Conservation (phyloP, 2,329 filamentous ascomycete genomes). For the Grosmannia huntii region DNA sequence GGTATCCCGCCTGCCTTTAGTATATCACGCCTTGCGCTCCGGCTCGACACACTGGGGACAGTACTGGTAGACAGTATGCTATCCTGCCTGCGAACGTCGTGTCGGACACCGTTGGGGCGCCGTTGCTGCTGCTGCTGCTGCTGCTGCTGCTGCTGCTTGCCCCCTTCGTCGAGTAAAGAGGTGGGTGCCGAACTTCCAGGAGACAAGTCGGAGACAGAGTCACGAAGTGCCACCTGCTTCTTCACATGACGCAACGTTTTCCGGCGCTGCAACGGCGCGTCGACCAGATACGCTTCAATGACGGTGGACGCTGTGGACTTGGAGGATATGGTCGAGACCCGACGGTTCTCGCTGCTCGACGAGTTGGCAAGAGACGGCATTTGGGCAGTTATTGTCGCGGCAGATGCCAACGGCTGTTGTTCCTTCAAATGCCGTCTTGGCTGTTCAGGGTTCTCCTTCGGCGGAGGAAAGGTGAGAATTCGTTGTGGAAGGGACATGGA, state of each 20-base stretch:
- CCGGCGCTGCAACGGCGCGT: slow-evolving; percentile 31
- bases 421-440: slow-evolving; percentile 19
- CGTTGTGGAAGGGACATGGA: slow-evolving; percentile 32
- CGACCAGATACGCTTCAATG: slow-evolving; percentile 45
- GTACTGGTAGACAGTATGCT: slow-evolving; percentile 38
- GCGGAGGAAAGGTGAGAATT: slow-evolving; percentile 25
- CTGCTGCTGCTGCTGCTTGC: slow-evolving; percentile 7
- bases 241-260: slow-evolving; percentile 49
- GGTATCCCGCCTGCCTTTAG: slow-evolving; percentile 48
- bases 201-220: slow-evolving; percentile 29
- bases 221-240: slow-evolving; percentile 39
- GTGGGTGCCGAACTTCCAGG: slow-evolving; percentile 29
- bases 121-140: slow-evolving; percentile 16
- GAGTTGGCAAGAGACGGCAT: slow-evolving; percentile 20
- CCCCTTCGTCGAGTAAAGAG: slow-evolving; percentile 22
- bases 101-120: slow-evolving; percentile 16
- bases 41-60: slow-evolving; percentile 36
- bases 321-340: slow-evolving; percentile 41
- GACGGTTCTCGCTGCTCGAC: slow-evolving; percentile 26
- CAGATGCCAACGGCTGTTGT: neutral
- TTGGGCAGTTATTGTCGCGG: slow-evolving; percentile 5
- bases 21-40: slow-evolving; percentile 43
- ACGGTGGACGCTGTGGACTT: slow-evolving; percentile 43
- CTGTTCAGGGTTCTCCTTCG: slow-evolving; percentile 17
- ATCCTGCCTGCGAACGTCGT: slow-evolving; percentile 24